A percentile compares a stretch with the other conserved stretches of the same genome.
Conservation (phyloP, 2,329 filamentous ascomycete genomes). For the Pestalotiopsis sp. region DNA sequence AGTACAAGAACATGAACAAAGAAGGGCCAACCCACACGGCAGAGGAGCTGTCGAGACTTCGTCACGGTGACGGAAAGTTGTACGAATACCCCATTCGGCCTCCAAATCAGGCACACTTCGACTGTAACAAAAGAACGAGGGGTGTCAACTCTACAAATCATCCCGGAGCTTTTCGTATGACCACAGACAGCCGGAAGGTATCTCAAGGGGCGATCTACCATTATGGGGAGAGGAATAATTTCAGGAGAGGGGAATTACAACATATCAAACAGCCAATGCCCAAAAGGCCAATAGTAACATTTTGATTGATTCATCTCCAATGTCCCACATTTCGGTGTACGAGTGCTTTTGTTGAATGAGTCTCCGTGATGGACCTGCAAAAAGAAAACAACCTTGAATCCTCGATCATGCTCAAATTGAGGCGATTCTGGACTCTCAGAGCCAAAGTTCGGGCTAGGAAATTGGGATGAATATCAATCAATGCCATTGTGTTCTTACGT, state of each 20-base stretch:
- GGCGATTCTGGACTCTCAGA: no score
- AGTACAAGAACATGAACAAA: not conserved
- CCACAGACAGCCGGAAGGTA: not conserved
- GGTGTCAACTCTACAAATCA: not conserved
- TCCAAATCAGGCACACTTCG: not conserved
- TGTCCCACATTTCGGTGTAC: no score
- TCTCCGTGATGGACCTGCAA: no score
- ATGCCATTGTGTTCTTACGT: no score
- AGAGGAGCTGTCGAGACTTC: not conserved
- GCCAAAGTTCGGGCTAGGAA: no score
- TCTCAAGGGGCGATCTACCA: not conserved
- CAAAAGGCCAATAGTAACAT: not conserved
- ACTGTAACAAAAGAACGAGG: not conserved
- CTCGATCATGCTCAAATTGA: no score
- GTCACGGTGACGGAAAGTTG: not conserved
- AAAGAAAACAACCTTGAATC: no score
- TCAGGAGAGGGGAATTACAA: not conserved
- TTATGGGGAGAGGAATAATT: not conserved
- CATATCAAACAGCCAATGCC: not conserved
- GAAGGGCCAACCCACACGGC: not conserved
- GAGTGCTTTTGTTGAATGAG: no score
- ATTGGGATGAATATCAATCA: no score
- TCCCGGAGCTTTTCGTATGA: not conserved
- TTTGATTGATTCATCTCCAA: not conserved
- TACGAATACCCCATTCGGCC: not conserved